A percentile compares a stretch with the other conserved stretches of the same genome.
phyloP scores from a whole-genome alignment of 345 rosid species.

The Populus nigra region DNA sequence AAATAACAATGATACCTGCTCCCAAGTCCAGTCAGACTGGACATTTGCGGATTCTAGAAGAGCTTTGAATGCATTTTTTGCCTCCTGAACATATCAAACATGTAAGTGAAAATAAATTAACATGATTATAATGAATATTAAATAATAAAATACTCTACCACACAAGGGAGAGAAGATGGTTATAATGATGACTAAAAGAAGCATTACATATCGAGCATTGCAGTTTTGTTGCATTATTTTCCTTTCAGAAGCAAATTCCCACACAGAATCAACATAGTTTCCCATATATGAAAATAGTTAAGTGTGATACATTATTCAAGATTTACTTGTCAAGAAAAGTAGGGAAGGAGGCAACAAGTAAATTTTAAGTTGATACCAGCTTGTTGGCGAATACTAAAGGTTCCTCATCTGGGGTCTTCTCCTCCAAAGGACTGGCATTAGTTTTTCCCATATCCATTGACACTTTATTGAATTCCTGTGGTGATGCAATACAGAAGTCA shows the following conservation, averaged over 20 bases:
- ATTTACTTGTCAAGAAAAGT: neutral
- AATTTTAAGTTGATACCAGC: constrained; percentile 47
- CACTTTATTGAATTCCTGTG: constrained; percentile 68
- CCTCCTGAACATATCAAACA: constrained; percentile 53
- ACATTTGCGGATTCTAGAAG: constrained; percentile 85
- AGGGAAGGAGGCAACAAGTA: neutral
- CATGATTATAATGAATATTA: neutral
- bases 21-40: constrained; percentile 98
- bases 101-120: neutral
- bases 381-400: constrained; percentile 73
- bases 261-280: neutral
- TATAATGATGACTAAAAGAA: too few relatives aligned
- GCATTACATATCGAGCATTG: too few relatives aligned
- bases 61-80: constrained; percentile 93
- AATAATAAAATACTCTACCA: too few relatives aligned
- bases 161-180: too few relatives aligned
- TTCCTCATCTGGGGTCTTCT: constrained; percentile 69
- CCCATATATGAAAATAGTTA: neutral
- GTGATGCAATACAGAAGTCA: neutral
- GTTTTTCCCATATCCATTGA: constrained; percentile 47
- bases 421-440: constrained; percentile 55
- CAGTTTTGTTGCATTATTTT: too few relatives aligned
- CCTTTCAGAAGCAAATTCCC: too few relatives aligned
- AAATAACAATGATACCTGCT: constrained; percentile 60
- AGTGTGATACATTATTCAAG: neutral